Conservation (phyloP, 163 green algal species). For the Scenedesmus sp. region DNA sequence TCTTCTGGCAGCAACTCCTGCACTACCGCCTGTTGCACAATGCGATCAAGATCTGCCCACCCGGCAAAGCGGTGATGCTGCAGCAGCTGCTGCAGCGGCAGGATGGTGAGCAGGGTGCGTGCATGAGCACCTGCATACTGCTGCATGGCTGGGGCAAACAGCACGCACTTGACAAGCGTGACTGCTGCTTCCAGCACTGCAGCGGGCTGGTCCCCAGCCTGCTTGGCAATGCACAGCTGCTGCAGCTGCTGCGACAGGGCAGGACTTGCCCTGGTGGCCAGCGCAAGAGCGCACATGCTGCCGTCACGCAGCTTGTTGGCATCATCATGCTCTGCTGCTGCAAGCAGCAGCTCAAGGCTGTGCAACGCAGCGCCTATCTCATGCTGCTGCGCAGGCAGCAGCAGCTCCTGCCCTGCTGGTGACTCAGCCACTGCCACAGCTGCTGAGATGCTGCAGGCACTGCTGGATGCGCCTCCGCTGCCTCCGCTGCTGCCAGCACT, state of each 20-base stretch:
- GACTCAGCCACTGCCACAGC: not conserved
- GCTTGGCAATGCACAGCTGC: not conserved
- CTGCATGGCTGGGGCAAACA: conserved; percentile 9
- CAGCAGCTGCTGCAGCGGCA: conserved; percentile 23
- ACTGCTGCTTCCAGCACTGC: conserved; percentile 17
- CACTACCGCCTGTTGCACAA: not conserved
- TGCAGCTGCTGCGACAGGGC: not conserved
- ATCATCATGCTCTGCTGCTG: not conserved
- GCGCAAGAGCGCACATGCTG: not conserved
- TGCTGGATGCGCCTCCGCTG: not conserved
- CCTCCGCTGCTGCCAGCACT: too few species aligned
- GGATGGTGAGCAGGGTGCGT: not conserved
- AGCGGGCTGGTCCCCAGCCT: not conserved
- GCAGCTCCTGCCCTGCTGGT: not conserved
- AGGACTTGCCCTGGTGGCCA: not conserved
- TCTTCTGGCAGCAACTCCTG: not conserved
- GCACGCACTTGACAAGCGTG: conserved; percentile 2
- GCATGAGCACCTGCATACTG: not conserved
- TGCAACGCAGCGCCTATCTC: not conserved
- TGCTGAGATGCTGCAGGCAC: conserved; percentile 10
- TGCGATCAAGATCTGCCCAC: not conserved
- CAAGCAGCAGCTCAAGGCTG: conserved; percentile 27
- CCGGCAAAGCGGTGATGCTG: not conserved
- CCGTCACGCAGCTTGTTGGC: not conserved
- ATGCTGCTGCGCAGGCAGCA: not conserved